Conservation (phyloP, 2,329 filamentous ascomycete species). For the Cladosporium sp. region DNA sequence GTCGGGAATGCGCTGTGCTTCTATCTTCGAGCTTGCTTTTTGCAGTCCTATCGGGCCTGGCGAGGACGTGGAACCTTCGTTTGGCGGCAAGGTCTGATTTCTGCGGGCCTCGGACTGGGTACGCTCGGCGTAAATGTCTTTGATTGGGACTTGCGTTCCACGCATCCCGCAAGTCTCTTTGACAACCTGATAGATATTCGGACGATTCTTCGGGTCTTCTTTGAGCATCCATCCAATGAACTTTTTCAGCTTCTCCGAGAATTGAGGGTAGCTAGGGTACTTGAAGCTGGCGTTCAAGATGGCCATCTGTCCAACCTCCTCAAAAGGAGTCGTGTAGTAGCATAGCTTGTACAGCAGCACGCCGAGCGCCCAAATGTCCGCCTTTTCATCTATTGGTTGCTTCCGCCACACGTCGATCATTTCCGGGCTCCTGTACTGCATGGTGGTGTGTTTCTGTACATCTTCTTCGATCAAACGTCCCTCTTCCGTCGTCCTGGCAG, state of each 20-base stretch:
- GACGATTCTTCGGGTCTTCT: constrained; percentile 71
- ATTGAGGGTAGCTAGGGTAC: constrained; percentile 79
- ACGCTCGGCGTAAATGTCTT: constrained; percentile 58
- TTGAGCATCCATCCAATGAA: constrained; percentile 89
- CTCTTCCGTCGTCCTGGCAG: constrained; percentile 79
- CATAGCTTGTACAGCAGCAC: constrained; percentile 96
- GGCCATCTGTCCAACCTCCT: constrained; percentile 94
- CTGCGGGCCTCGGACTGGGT: constrained; percentile 59
- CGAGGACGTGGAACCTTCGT: constrained; percentile 37
- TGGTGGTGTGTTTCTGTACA: constrained; percentile 90
- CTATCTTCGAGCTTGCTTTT: constrained; percentile 67
- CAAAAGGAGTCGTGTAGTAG: constrained; percentile 98
- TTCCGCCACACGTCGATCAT: constrained; percentile 98
- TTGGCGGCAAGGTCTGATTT: constrained; percentile 53
- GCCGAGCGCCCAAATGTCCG: constrained; percentile 94
- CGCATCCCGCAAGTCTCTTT: constrained; percentile 85
- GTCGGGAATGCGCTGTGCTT: constrained; percentile 71
- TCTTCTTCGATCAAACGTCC: constrained; percentile 93
- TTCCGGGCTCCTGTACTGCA: constrained; percentile 95
- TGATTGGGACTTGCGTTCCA: constrained; percentile 73
- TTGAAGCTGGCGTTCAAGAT: constrained; percentile 94
- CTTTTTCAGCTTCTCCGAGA: constrained; percentile 83
- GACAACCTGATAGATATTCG: constrained; percentile 91
- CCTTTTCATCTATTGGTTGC: constrained; percentile 96
- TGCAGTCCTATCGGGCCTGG: constrained; percentile 60